Conservation (phyloP, 208 protist genomes). For the Leishmania amazonensis region DNA sequence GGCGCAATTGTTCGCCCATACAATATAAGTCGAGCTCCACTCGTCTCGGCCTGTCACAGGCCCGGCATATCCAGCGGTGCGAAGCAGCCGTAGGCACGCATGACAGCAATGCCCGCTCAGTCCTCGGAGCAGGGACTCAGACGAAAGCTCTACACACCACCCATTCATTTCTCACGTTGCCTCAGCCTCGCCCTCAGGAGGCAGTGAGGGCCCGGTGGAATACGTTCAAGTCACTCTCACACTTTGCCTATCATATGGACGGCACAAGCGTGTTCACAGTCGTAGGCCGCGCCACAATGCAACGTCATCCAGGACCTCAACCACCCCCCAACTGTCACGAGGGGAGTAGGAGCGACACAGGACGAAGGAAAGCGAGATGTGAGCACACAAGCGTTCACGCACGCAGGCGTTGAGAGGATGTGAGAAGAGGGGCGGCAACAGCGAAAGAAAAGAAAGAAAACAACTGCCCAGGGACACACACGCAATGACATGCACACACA, state of each 20-base stretch:
- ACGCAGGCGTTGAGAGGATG: not conserved
- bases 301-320: not conserved
- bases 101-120: not conserved
- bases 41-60: not conserved
- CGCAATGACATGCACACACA: not conserved
- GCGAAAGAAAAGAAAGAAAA: not conserved
- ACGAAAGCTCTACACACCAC: not conserved
- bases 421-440: not conserved
- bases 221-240: not conserved
- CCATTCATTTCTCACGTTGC: no score
- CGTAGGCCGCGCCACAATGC: not conserved
- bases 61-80: not conserved
- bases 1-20: not conserved
- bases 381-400: not conserved
- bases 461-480: not conserved
- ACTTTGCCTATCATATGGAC: not conserved
- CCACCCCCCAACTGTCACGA: not conserved
- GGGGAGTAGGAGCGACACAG: not conserved
- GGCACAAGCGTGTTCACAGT: not conserved
- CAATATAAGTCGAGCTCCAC: not conserved
- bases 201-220: not conserved
- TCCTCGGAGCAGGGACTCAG: not conserved
- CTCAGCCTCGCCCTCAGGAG: not conserved
- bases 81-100: not conserved
- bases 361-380: not conserved